Evolutionary conservation across 768 basidiomycete genomes (phyloP).

Genomic region (Russula brevipes): DNA sequence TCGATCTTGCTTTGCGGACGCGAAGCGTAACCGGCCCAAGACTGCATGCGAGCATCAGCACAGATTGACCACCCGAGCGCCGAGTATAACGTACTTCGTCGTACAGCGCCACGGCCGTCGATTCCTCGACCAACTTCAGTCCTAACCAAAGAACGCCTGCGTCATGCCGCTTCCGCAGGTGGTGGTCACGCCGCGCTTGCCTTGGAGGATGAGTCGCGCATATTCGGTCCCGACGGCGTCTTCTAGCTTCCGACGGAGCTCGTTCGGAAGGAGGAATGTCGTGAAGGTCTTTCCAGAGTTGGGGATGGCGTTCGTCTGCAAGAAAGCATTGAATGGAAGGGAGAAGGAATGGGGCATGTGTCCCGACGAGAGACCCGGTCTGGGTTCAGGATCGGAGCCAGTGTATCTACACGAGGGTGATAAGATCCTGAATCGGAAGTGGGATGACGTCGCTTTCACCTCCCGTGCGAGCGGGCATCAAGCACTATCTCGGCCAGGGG

Average conservation of each 20-base stretch:
- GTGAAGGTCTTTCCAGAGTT: slow-evolving; percentile 32
- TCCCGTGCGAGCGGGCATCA: slow-evolving; percentile 80
- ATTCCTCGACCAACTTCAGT: slow-evolving; percentile 63
- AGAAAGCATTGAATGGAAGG: slow-evolving; percentile 75
- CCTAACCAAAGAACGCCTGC: slow-evolving; percentile 92
- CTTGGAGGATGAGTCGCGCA: slow-evolving; percentile 52
- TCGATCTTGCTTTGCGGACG: slow-evolving; percentile 69
- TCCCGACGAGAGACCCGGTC: slow-evolving; percentile 80
- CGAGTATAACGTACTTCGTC: slow-evolving; percentile 68
- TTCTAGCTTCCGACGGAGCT: slow-evolving; percentile 56
- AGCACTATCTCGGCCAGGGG: slow-evolving; percentile 63
- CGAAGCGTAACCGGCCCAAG: slow-evolving; percentile 92
- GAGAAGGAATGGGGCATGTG: slow-evolving; percentile 88
- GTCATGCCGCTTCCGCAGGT: slow-evolving; percentile 98
- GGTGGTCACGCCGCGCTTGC: slow-evolving; percentile 58
- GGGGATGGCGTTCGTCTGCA: slow-evolving; percentile 40
- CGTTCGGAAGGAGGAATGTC: slow-evolving; percentile 50
- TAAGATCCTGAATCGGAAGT: slow-evolving; percentile 10
- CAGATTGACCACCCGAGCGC: neutral
- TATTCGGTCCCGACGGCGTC: slow-evolving; percentile 56
- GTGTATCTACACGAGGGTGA: slow-evolving; percentile 49
- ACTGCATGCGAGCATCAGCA: slow-evolving; percentile 43
- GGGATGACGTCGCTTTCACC: slow-evolving; percentile 42
- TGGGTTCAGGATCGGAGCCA: slow-evolving; percentile 83
- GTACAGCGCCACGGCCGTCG: slow-evolving; percentile 61